Conservation (phyloP, 73 alveolate species). For the Halteria grandinella region DNA sequence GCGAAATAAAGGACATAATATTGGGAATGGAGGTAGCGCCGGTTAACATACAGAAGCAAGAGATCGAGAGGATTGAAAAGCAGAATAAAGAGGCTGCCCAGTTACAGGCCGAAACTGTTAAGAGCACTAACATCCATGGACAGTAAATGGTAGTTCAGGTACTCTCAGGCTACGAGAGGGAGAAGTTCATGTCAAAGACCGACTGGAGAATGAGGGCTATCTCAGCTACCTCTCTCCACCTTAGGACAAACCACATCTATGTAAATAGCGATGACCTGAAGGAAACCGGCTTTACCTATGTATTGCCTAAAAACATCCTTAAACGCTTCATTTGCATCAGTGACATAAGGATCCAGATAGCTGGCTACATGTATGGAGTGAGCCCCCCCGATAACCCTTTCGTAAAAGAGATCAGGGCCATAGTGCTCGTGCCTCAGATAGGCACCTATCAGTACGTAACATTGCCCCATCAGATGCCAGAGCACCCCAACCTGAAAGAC, state of each 20-base stretch:
- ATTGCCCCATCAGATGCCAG: slow-evolving; percentile 96
- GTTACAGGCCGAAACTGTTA: slow-evolving; percentile 90
- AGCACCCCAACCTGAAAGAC: slow-evolving; percentile 94
- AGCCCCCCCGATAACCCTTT: slow-evolving; percentile 96
- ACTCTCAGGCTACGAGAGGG: slow-evolving; percentile 97
- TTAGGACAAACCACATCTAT: slow-evolving; percentile 98
- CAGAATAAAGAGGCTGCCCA: slow-evolving; percentile 89
- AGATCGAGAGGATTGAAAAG: slow-evolving; percentile 92
- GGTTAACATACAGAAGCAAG: slow-evolving; percentile 85
- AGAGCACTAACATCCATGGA: slow-evolving; percentile 89
- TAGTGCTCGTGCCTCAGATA: slow-evolving; percentile 94
- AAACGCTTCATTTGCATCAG: slow-evolving; percentile 97
- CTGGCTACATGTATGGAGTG: slow-evolving; percentile 98
- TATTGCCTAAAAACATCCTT: slow-evolving; percentile 98
- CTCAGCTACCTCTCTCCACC: slow-evolving; percentile 96
- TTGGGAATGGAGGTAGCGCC: slow-evolving; percentile 99
- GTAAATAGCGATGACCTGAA: slow-evolving; percentile 96
- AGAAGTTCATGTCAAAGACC: slow-evolving; percentile 93
- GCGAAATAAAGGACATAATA: slow-evolving; percentile 99
- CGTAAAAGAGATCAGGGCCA: slow-evolving; percentile 88
- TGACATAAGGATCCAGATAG: slow-evolving; percentile 98
- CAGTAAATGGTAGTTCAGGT: slow-evolving; percentile 83
- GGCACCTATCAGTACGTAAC: slow-evolving; percentile 94
- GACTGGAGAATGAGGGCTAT: slow-evolving; percentile 99
- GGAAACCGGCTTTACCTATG: slow-evolving; percentile 94